Percentiles rank a stretch among this genome's conserved stretches.
These are phyloP conservation scores for Marasmius oreades DNA, from an alignment of 1,284 basidiomycete genomes.

Conservation along the genomic window DNA sequence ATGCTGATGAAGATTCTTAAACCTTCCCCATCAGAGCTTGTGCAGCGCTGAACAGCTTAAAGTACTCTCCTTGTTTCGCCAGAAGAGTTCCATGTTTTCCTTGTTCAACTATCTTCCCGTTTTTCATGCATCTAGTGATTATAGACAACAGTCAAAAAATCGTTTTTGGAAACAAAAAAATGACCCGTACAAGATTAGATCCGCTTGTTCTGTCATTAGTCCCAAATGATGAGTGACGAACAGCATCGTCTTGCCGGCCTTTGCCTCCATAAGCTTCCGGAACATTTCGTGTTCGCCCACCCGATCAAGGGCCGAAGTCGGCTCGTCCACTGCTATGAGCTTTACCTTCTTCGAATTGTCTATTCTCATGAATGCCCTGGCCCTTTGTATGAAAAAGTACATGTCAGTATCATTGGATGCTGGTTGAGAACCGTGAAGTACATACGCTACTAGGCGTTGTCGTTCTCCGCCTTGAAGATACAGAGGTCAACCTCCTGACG, in stretches of 20 bases:
- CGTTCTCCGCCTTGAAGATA: slow-evolving; percentile 33
- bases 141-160: neutral
- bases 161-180: neutral
- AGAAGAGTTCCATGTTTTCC: slow-evolving; percentile 53
- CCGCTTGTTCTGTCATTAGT: slow-evolving; percentile 32
- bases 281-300: slow-evolving; percentile 33
- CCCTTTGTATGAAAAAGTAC: slow-evolving; percentile 19
- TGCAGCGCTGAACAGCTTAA: slow-evolving; percentile 33
- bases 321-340: slow-evolving; percentile 39
- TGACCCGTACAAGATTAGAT: slow-evolving; percentile 36
- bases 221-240: slow-evolving; percentile 37
- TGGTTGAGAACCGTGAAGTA: slow-evolving; percentile 10
- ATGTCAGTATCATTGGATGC: neutral
- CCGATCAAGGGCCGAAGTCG: slow-evolving; percentile 35
- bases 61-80: slow-evolving; percentile 45
- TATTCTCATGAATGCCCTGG: slow-evolving; percentile 38
- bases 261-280: slow-evolving; percentile 23
- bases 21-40: no score
- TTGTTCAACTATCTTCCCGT: slow-evolving; percentile 47
- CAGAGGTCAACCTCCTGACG: neutral
- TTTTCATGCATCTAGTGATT: slow-evolving; percentile 52
- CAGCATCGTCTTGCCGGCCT: slow-evolving; percentile 32
- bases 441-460: slow-evolving; percentile 45
- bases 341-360: slow-evolving; percentile 23
- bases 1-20: no score